phyloP scores from a whole-genome alignment of 257 asterid genomes.

The Nicotiana benthamiana region DNA sequence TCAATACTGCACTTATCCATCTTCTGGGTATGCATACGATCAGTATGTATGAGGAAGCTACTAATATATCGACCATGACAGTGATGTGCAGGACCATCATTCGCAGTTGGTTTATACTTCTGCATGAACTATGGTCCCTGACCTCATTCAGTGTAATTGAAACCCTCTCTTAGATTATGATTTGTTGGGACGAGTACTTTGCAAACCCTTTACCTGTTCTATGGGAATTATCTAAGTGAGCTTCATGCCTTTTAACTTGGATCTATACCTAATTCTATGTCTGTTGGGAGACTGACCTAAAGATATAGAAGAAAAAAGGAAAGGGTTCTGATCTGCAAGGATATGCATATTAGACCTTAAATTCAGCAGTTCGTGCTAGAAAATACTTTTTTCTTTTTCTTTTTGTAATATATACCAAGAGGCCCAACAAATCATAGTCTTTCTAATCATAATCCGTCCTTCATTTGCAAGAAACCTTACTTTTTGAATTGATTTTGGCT shows the following conservation, averaged over 20 bases:
- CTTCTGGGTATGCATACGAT: too few relatives aligned
- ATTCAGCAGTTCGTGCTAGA: not conserved
- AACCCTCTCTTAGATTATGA: not conserved
- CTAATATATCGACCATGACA: too few relatives aligned
- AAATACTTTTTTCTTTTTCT: not conserved
- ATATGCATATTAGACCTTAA: not conserved
- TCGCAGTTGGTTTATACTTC: too few relatives aligned
- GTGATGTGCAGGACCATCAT: too few relatives aligned
- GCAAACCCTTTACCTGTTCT: not conserved
- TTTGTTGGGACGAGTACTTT: not conserved
- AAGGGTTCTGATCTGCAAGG: not conserved
- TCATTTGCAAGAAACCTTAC: not conserved
- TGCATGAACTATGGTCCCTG: too few relatives aligned
- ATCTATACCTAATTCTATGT: not conserved
- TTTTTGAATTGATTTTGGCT: not conserved
- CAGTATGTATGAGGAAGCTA: too few relatives aligned
- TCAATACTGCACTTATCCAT: too few relatives aligned
- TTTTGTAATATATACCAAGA: constrained; percentile 1
- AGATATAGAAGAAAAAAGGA: not conserved
- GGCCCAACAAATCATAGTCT: too few relatives aligned
- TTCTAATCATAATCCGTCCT: too few relatives aligned
- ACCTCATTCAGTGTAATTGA: not conserved
- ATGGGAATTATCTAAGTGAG: not conserved
- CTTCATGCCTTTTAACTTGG: not conserved
- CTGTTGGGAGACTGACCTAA: not conserved